These are phyloP conservation scores for Martiniozyma asiatica DNA, from an alignment of 1,139 yeast species.

Conservation along the genomic window DNA sequence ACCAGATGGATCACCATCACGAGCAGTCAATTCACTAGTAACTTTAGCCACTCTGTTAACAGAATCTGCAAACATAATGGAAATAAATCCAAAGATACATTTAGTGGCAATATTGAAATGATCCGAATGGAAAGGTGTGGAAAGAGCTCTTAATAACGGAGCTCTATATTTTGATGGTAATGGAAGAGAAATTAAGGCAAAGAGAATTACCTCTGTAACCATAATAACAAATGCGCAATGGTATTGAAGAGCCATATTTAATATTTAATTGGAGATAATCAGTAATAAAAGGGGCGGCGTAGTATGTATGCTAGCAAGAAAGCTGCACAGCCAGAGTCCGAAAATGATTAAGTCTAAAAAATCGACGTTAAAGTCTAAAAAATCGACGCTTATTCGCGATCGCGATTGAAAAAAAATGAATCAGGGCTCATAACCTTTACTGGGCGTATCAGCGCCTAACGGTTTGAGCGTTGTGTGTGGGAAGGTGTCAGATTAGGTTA, in stretches of 20 bases:
- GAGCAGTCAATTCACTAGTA: conserved; percentile 39
- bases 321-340: too few species aligned
- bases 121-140: conserved; percentile 60
- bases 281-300: background rate
- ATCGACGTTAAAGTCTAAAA: too few species aligned
- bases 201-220: conserved; percentile 68
- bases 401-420: too few species aligned
- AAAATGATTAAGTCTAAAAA: too few species aligned
- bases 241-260: conserved; percentile 20
- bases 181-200: conserved; percentile 75
- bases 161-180: conserved; percentile 67
- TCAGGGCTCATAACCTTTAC: too few species aligned
- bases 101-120: conserved; percentile 69
- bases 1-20: conserved; percentile 32
- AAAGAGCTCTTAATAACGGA: conserved; percentile 48
- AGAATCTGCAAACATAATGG: conserved; percentile 77
- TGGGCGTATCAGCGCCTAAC: too few species aligned
- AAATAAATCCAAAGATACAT: conserved; percentile 74
- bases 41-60: conserved; percentile 74
- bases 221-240: conserved; percentile 52
- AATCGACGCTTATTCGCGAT: too few species aligned
- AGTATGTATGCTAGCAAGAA: too few species aligned
- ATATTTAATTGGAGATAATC: background rate
- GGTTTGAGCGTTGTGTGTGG: too few species aligned
- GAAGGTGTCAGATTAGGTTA: too few species aligned